Evolutionary conservation across 1,284 basidiomycete genomes (phyloP), one percentile per base, ranked within the genome.

Genomic region (Boletus mariae): DNA sequence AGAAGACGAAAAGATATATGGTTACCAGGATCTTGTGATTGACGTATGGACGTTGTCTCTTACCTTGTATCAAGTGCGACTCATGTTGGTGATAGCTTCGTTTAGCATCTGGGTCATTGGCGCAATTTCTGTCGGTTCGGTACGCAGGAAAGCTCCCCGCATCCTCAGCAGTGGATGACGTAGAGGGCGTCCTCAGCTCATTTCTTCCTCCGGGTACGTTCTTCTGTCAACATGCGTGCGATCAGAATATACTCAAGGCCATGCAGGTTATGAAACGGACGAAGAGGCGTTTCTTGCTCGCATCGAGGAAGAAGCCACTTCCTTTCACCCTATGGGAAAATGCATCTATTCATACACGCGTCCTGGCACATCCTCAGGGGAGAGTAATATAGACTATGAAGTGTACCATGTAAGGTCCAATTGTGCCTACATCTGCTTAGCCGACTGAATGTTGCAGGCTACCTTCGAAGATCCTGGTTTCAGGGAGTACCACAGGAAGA

Each of bases 1-100:
- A 49, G 92, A 98, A 64, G 90, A 96, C 52, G 94, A 99, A 75
- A 95, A 88, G 71, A 89, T 99, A 61, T 99, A 96, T 70, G 96
- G 96, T 3, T 99, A 98, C 73, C 80, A 84, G 57, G 85, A 86
- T 63, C 75, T 98, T 51, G 71, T 80, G 32, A 87, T 97, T 61
- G 83, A 95, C 69, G 93, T 95, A 66, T 61, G 86, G 73, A 40
- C 20, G 11, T 31, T 49, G 28, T 10, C 10, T 35, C 44, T 9
- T 32, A 46, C 45, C 52, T 28, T 55, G 47, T 35, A 46, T 32
- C 7, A 47, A 23, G 34, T 13, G 17, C 37, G 37, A 32, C 53
- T 55, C 41, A 66, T 49, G 37, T 25, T n/a, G 49, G 17, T 10
- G 51, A 74, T 66, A 88, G 89, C 77, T 98, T 45, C 80, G 84